Evolutionary conservation across 345 rosid genomes (phyloP), one percentile per base, ranked within the genome.

Genomic region (Salix purpurea): DNA sequence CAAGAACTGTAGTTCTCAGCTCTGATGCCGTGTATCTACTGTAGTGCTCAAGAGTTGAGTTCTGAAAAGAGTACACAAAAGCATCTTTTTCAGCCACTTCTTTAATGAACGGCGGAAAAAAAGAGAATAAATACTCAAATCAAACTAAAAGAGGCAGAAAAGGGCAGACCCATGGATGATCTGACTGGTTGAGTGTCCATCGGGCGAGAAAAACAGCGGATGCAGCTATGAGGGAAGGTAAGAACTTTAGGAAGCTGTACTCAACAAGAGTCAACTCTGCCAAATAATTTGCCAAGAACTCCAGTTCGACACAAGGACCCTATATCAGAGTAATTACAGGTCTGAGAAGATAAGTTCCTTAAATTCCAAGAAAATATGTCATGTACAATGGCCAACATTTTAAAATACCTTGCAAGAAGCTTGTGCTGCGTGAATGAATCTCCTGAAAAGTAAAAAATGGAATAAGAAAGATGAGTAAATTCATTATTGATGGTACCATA

Each of bases 121-220:
- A 39, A 34, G 21, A 39, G 26, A 61, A 36, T n/a, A 67, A 61
- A 37, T 44, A 16, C 37, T 5, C 6, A 21, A 34, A 79, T 4
- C 12, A 52, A 76, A 62, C 24, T 21, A 23, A 44, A 54, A 21
- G 40, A 32, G 9, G 26, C 48, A 2, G 73, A 79, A 36, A 75
- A 68, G 76, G 72, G 75, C 93, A 70, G 73, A 95, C 99, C 99
- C 99, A 95, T n/a, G 99, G 99, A 83, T 91, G 80, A 74, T 81
- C 93, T 62, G 91, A 85, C 72, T 89, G 98, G 72, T 86, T 67
- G 73, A 95, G 94, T 24, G 96, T 91, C 97, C 98, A 93, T 85
- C 86, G 82, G 64, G 99, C 98, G 24, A 95, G 87, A 83, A 95
- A 89, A 70, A 95, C 97, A 24, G 97, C 91, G 72, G 99, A 91